These are phyloP conservation scores for Baeospora myosura DNA, from an alignment of 1,284 basidiomycete genomes.

Conservation along the genomic window DNA sequence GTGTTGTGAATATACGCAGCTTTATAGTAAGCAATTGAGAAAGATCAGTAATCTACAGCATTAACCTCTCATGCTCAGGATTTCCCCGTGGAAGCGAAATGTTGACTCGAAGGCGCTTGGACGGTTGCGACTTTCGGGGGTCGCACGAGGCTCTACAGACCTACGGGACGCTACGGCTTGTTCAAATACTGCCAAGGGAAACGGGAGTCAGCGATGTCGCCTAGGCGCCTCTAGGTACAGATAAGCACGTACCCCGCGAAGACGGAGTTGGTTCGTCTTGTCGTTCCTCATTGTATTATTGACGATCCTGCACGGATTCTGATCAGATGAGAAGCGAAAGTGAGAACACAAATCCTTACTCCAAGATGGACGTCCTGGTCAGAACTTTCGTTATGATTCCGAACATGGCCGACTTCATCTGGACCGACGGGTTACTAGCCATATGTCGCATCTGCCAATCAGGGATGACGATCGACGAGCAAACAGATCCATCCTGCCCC, in stretches of 20 bases:
- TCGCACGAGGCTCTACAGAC: too few relatives aligned
- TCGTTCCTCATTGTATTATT: background rate
- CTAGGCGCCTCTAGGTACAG: too few relatives aligned
- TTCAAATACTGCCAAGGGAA: too few relatives aligned
- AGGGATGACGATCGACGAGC: background rate
- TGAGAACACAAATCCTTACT: background rate
- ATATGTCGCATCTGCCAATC: background rate
- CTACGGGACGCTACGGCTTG: too few relatives aligned
- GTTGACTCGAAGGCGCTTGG: too few relatives aligned
- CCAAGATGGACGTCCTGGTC: background rate
- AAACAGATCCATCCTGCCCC: background rate
- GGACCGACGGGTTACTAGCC: background rate
- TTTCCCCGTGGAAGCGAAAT: too few relatives aligned
- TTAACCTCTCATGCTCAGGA: too few relatives aligned
- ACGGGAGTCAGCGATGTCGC: too few relatives aligned
- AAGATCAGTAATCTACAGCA: too few relatives aligned
- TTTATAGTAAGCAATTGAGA: too few relatives aligned
- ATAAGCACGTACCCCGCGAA: slow-evolving; percentile 1
- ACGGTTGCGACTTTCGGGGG: too few relatives aligned
- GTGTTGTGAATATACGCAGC: too few relatives aligned
- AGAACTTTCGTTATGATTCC: background rate
- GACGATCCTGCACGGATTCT: background rate
- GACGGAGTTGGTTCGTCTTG: background rate
- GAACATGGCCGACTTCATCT: background rate
- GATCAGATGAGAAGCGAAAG: background rate